These are phyloP conservation scores for Cotoneaster glaucophyllus DNA, from an alignment of 306 rosid species.

Conservation along the genomic window DNA sequence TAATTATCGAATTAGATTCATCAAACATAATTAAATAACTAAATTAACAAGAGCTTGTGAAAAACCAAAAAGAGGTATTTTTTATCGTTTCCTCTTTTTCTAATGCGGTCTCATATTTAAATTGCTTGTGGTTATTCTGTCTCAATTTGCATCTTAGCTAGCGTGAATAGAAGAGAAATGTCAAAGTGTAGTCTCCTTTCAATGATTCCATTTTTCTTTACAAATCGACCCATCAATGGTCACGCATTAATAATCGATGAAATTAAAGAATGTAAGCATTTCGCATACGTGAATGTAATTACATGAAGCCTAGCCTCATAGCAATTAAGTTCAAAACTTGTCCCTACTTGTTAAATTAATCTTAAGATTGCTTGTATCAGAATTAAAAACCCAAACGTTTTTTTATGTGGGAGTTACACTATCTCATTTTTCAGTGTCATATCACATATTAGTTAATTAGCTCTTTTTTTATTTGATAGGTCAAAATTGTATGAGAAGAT, in stretches of 20 bases:
- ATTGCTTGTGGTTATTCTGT: background rate
- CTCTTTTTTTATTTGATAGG: no score
- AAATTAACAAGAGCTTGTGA: background rate
- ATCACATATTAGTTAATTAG: background rate
- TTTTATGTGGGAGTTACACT: background rate
- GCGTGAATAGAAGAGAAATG: background rate
- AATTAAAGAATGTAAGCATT: background rate
- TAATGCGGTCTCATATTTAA: background rate
- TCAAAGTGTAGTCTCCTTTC: background rate
- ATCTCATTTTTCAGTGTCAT: background rate
- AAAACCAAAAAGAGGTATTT: no score
- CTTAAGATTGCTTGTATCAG: background rate
- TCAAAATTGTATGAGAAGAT: background rate
- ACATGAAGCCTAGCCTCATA: background rate
- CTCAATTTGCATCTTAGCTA: background rate
- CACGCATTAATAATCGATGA: background rate
- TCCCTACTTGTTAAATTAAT: no score
- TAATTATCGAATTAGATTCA: background rate
- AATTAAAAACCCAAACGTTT: no score
- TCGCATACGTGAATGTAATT: background rate
- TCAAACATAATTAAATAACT: fast-evolving
- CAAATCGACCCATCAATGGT: background rate
- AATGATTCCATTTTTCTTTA: background rate
- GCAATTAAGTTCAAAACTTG: no score
- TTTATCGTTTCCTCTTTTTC: background rate